Percentiles rank a stretch among this genome's conserved stretches.
Conservation (phyloP, 2,329 filamentous ascomycete species). For the Samsoniella hepiali region DNA sequence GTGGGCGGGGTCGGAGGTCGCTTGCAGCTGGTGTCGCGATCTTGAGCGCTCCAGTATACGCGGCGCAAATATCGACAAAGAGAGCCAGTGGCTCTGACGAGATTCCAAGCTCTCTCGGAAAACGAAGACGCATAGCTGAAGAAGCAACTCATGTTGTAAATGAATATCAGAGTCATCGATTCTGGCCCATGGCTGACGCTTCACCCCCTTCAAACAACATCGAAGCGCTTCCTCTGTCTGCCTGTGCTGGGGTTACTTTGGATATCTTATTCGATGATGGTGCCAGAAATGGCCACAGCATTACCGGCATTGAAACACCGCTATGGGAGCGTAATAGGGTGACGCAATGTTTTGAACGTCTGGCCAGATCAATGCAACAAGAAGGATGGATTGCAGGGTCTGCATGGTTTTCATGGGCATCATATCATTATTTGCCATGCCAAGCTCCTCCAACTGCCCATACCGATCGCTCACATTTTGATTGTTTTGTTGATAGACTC, state of each 20-base stretch:
- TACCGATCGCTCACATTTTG: neutral
- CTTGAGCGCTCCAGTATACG: constrained; percentile 51
- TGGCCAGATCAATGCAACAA: constrained; percentile 1
- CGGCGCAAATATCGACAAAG: constrained; percentile 36
- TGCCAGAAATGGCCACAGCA: neutral
- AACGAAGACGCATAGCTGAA: constrained; percentile 21
- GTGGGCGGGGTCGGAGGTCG: constrained; percentile 30
- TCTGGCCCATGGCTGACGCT: neutral
- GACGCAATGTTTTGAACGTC: neutral
- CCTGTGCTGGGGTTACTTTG: neutral
- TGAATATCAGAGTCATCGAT: neutral
- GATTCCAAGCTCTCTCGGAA: constrained; percentile 22
- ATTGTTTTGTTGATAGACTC: constrained; percentile 4
- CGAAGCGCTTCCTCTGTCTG: neutral
- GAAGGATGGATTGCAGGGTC: constrained; percentile 10
- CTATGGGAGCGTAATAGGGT: neutral
- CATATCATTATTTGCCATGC: neutral
- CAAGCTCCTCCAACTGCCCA: neutral
- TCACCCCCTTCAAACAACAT: neutral
- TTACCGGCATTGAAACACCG: neutral
- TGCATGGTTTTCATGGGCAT: constrained; percentile 14
- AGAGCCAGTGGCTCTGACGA: constrained; percentile 26
- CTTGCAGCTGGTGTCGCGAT: constrained; percentile 44
- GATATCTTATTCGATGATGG: neutral
- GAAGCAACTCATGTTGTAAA: neutral